Percentiles rank a stretch among this genome's conserved stretches.
phyloP scores from a whole-genome alignment of 2,329 filamentous ascomycete species.

The Aquanectria penicillioides region DNA sequence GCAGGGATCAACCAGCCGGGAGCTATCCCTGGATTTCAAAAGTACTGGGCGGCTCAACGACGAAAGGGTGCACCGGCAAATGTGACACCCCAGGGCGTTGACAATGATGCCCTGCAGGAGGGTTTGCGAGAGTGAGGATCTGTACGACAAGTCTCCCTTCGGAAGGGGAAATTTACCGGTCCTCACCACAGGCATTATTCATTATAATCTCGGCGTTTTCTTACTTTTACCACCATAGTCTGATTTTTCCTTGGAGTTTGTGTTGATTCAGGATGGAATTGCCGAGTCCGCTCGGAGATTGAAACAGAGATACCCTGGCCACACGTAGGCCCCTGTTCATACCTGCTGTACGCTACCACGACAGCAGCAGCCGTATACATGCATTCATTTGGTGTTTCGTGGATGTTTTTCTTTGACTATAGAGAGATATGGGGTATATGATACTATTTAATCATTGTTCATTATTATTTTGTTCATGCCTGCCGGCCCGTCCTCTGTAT shows the following conservation, averaged over 20 bases:
- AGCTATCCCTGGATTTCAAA: conserved; percentile 75
- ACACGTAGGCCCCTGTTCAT: conserved; percentile 33
- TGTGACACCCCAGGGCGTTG: conserved; percentile 66
- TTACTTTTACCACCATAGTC: conserved; percentile 13
- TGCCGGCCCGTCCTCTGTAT: too few species aligned
- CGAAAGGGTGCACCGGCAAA: conserved; percentile 64
- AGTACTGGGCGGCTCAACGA: conserved; percentile 62
- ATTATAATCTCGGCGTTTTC: conserved; percentile 27
- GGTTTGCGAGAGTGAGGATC: conserved; percentile 53
- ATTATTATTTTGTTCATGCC: not conserved
- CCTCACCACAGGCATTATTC: conserved; percentile 18
- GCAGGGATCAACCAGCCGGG: conserved; percentile 85
- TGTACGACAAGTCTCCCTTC: not conserved
- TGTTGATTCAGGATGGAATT: conserved; percentile 25
- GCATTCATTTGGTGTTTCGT: conserved; percentile 9
- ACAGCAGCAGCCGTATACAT: conserved; percentile 5
- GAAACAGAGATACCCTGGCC: conserved; percentile 43
- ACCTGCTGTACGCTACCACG: conserved; percentile 5
- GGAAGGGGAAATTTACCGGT: not conserved
- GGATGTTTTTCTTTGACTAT: not conserved
- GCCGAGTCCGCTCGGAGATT: conserved; percentile 26
- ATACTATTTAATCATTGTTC: not conserved
- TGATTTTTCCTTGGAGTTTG: conserved; percentile 38
- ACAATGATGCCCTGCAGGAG: conserved; percentile 69
- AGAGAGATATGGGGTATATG: conserved; percentile 3